phyloP scores from a whole-genome alignment of 2,329 filamentous ascomycete genomes.

The Colletotrichum euphorbiae region DNA sequence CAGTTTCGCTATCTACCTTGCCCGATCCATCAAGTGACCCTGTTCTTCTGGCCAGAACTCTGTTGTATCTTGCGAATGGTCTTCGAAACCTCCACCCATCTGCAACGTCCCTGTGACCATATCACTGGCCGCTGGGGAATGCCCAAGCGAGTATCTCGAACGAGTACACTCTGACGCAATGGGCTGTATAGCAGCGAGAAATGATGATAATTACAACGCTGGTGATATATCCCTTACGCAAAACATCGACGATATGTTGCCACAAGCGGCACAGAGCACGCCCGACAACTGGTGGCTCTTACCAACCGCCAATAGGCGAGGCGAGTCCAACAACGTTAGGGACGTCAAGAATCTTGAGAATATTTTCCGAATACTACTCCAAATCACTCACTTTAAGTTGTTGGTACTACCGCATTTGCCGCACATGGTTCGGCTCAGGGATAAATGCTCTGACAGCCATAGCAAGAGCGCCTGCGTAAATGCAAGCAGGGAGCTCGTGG shows the following conservation, averaged over 20 bases:
- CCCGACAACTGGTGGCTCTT: conserved; percentile 46
- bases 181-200: conserved; percentile 48
- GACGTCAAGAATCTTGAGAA: conserved; percentile 42
- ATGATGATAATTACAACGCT: conserved; percentile 40
- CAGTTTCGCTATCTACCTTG: not conserved
- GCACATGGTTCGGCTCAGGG: conserved; percentile 44
- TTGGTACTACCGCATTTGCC: conserved; percentile 50
- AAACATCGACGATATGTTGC: conserved; percentile 45
- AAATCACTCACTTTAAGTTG: conserved; percentile 49
- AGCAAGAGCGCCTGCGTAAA: conserved; percentile 50
- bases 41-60: not conserved
- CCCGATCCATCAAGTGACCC: not conserved
- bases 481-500: conserved; percentile 51
- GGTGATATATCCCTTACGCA: conserved; percentile 42
- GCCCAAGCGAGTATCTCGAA: conserved; percentile 13
- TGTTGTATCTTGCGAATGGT: conserved; percentile 13
- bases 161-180: conserved; percentile 8
- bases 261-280: conserved; percentile 43
- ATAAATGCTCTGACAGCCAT: conserved; percentile 43
- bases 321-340: not conserved
- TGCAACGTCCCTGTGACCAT: not conserved
- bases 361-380: conserved; percentile 43
- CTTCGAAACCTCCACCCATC: conserved; percentile 25
- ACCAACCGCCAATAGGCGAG: conserved; percentile 6
- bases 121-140: not conserved